Conservation (phyloP, 78 protist genomes). For the Dictyostelium intermedium region DNA sequence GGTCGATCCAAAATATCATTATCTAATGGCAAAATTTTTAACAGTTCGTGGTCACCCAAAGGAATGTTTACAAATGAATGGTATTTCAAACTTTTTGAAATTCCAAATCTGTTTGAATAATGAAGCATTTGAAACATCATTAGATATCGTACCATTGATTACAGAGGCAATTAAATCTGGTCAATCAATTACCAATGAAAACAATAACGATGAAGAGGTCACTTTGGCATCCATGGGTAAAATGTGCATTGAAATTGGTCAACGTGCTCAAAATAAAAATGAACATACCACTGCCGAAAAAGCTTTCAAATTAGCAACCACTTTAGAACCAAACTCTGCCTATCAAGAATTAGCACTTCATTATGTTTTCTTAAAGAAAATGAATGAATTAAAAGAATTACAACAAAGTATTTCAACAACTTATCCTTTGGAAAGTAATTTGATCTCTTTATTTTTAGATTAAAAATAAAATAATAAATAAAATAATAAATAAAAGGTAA, state of each 20-base stretch:
- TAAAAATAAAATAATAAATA: neutral
- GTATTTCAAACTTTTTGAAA: conserved; percentile 58
- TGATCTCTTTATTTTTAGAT: conserved; percentile 68
- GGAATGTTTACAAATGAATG: conserved; percentile 28
- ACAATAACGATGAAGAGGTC: conserved; percentile 18
- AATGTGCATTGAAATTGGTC: conserved; percentile 75
- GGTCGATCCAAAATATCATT: conserved; percentile 74
- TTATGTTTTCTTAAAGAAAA: conserved; percentile 7
- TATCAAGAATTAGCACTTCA: conserved; percentile 68
- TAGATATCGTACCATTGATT: conserved; percentile 36
- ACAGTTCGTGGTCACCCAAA: conserved; percentile 67
- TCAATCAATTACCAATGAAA: conserved; percentile 16
- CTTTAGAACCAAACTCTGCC: conserved; percentile 57
- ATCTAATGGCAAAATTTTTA: conserved; percentile 56
- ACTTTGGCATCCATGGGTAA: conserved; percentile 21
- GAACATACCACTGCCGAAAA: conserved; percentile 3
- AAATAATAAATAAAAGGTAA: neutral
- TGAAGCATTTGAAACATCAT: conserved; percentile 16
- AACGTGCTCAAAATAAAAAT: conserved; percentile 17
- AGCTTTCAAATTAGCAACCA: conserved; percentile 56
- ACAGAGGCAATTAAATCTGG: conserved; percentile 12
- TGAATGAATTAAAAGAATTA: conserved; percentile 35
- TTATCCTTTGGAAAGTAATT: conserved; percentile 49
- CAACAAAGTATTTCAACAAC: conserved; percentile 50
- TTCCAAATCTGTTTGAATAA: conserved; percentile 48